phyloP scores from a whole-genome alignment of 2,329 filamentous ascomycete species.

The Epichloe scottii region DNA sequence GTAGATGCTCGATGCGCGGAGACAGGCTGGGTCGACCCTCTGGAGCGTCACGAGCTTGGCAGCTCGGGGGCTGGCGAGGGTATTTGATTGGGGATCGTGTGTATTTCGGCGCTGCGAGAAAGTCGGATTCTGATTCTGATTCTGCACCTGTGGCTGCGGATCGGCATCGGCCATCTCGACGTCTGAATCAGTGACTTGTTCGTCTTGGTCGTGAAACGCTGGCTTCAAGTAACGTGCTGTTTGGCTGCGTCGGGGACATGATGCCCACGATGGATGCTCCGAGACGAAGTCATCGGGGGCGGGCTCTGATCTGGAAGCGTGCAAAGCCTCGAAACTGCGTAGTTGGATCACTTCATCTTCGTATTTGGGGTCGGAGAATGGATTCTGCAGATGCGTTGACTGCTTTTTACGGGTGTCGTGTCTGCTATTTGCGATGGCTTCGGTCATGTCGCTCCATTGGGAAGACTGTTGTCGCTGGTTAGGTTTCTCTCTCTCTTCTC shows the following conservation, averaged over 20 bases:
- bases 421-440: not conserved
- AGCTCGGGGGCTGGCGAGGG: not conserved
- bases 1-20: constrained; percentile 6
- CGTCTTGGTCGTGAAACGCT: constrained; percentile 9
- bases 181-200: constrained; percentile 13
- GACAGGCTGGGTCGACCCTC: not conserved
- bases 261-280: constrained; percentile 3
- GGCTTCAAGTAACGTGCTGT: not conserved
- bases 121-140: not conserved
- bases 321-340: constrained; percentile 1
- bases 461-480: not conserved
- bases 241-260: not conserved
- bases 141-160: not conserved
- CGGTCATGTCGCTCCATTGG: constrained; percentile 4
- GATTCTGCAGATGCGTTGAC: not conserved
- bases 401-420: not conserved
- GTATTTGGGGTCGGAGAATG: constrained; percentile 5
- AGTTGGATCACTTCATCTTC: constrained; percentile 4
- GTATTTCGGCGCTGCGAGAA: not conserved
- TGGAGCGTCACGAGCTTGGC: not conserved
- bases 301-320: not conserved
- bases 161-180: constrained; percentile 18
- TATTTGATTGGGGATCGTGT: not conserved
- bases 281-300: constrained; percentile 1
- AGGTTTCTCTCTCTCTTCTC: not conserved